A percentile compares a stretch with the other conserved stretches of the same genome.
Evolutionary conservation across 208 protist species (phyloP).

Genomic region (Crithidia sp.): DNA sequence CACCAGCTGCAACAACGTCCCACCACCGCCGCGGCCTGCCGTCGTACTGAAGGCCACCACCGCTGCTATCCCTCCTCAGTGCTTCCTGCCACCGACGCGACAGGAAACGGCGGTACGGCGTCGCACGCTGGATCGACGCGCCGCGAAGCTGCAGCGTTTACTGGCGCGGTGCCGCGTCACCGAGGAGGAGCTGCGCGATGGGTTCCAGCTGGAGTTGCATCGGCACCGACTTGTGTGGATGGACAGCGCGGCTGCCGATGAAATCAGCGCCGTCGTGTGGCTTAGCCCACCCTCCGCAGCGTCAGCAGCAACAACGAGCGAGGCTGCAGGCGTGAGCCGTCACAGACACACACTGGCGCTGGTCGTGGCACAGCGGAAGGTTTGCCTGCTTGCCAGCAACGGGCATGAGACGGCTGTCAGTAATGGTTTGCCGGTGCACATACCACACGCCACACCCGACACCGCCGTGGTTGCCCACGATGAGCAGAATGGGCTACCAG

Average conservation of each 20-base stretch:
- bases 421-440: constrained; percentile 2
- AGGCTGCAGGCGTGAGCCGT: not conserved
- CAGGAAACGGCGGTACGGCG: not conserved
- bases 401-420: constrained; percentile 16
- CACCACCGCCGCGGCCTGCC: not conserved
- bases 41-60: not conserved
- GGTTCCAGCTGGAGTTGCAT: constrained; percentile 24
- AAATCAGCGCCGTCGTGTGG: constrained; percentile 33
- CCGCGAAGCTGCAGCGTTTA: constrained; percentile 14
- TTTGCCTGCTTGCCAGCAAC: constrained; percentile 27
- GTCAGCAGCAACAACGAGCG: not conserved
- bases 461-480: not conserved
- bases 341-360: constrained; percentile 14
- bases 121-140: constrained; percentile 13
- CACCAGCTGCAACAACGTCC: too few relatives aligned
- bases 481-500: not conserved
- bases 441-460: not conserved
- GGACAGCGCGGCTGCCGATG: constrained; percentile 15
- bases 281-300: not conserved
- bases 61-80: not conserved
- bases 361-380: constrained; percentile 25
- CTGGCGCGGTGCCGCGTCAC: constrained; percentile 3
- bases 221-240: constrained; percentile 38
- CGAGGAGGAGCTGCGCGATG: constrained; percentile 23
- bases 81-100: not conserved